Evolutionary conservation across 2,329 filamentous ascomycete species (phyloP).

Genomic region (Fusarium dimerum): DNA sequence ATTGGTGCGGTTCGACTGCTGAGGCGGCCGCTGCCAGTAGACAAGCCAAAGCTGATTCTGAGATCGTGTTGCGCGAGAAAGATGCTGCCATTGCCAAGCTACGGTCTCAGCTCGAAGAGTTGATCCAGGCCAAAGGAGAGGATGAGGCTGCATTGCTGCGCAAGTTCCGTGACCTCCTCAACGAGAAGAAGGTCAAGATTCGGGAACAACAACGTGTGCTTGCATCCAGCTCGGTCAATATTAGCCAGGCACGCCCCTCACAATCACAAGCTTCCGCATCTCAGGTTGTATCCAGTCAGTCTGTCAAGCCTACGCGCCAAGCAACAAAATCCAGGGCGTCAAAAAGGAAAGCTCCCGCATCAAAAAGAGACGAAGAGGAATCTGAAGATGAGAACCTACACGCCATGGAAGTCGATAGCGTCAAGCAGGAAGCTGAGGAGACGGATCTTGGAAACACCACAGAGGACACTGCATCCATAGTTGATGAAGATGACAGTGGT

Average conservation of each 20-base stretch:
- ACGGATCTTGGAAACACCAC: slow-evolving; percentile 43
- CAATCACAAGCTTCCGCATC: slow-evolving; percentile 24
- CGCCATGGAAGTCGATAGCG: slow-evolving; percentile 51
- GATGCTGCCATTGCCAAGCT: slow-evolving; percentile 60
- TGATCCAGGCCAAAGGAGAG: slow-evolving; percentile 64
- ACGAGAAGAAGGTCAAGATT: slow-evolving; percentile 81
- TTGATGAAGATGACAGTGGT: slow-evolving; percentile 44
- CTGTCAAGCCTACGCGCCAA: slow-evolving; percentile 29
- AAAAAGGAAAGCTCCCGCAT: slow-evolving; percentile 52
- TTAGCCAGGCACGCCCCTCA: slow-evolving; percentile 31
- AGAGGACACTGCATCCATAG: slow-evolving; percentile 43
- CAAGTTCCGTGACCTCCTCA: slow-evolving; percentile 71
- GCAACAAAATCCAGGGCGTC: slow-evolving; percentile 40
- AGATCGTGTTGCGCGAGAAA: slow-evolving; percentile 46
- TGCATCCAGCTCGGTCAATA: slow-evolving; percentile 44
- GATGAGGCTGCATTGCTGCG: slow-evolving; percentile 67
- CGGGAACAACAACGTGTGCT: slow-evolving; percentile 69
- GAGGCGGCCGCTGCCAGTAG: slow-evolving; percentile 48
- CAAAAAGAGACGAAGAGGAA: slow-evolving; percentile 41
- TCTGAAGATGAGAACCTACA: slow-evolving; percentile 46
- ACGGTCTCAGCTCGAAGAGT: slow-evolving; percentile 63
- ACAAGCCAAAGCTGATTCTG: slow-evolving; percentile 44
- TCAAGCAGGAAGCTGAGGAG: slow-evolving; percentile 38
- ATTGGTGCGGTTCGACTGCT: slow-evolving; percentile 67
- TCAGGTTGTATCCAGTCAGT: slow-evolving; percentile 4